Evolutionary conservation across 352 stramenopile species (phyloP), one percentile per base, ranked within the genome.

Genomic region (Phytophthora agathidicida): DNA sequence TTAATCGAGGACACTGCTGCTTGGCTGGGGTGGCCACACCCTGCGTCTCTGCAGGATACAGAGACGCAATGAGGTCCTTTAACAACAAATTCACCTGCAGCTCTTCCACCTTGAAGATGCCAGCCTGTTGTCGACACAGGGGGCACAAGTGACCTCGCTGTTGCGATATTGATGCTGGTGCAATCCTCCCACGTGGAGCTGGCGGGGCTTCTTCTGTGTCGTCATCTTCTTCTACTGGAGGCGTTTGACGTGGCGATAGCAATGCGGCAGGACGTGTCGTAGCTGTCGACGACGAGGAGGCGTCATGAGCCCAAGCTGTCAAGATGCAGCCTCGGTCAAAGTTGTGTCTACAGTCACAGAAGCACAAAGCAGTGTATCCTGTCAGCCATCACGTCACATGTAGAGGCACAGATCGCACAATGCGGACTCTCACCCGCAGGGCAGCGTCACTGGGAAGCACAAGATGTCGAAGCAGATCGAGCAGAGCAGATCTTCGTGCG

Each of bases 391-490:
- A 48, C 31, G 36, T 7, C 1, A 3, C 17, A 48, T 27, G 7
- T 24, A 16, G 3, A 32, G 10, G 5, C 28, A 44, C 23, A 41
- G 17, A 27, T 38, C 31, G 30, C 23, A 41, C 19, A 28, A 17
- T 20, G 2, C 30, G 16, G 17, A 45, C 2, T 88, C 51, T 17
- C 35, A 72, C 83, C 83, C 83, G 68, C 83, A 93, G 8, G 77
- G 68, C 16, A 93, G 61, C 28, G 83, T 91, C 27, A 90, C 80
- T 8, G 83, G 83, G 45, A 88, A 93, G 57, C 75, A 73, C 14
- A 93, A 57, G 22, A 90, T 73, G 46, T 93, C 83, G 50, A 89
- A 88, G 78, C 83, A 93, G 41, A 93, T 93, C 16, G 81, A 77
- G 51, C 83, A 93, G 11, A 75, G 63, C 41, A 92, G 54, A 32